Evolutionary conservation across 2,329 filamentous ascomycete species (phyloP), one percentile per base, ranked within the genome.

Genomic region (Fusarium tjaetaba): DNA sequence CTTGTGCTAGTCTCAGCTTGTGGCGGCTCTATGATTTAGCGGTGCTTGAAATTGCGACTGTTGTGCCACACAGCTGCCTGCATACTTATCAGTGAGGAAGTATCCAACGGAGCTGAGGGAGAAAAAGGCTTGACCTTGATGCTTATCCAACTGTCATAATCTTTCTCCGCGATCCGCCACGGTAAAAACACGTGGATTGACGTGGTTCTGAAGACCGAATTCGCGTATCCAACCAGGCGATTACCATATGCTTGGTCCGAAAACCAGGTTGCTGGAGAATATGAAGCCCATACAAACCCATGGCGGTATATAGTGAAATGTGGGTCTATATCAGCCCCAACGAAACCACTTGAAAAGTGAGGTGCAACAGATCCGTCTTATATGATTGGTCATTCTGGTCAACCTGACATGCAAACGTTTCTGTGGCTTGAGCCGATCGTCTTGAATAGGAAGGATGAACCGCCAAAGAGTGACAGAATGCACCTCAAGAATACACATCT

Each of bases 211-310:
- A 59, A 45, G 38, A 30, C n/a, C 42, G 61, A 58, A 51, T 52
- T 76, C 63, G 42, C 28, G 46, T 59, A 52, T 55, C 28, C 36
- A 38, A 41, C 52, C 34, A 55, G 42, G 45, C 46, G 41, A 45
- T 51, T 46, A 46, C 59, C 46, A 45, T 64, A 46, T 56, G 39
- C 51, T 53, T 62, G 65, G 62, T 71, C 68, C 67, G 51, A 55
- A 72, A 68, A 72, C 71, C 71, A 68, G 71, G 71, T 65, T 72
- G 32, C 53, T 58, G 62, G 71, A 72, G 73, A 63, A 53, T 36
- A 48, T 69, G 45, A 60, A 64, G 63, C 42, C 39, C 30, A 32
- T 59, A 39, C 46, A 59, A 66, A 45, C 41, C 49, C 61, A 52
- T 58, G 48, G 55, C 24, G 15, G 61, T 46, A 70, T 46, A 55